These are phyloP conservation scores for Ilex aquifolium DNA, from an alignment of 257 asterid genomes.

Conservation along the genomic window DNA sequence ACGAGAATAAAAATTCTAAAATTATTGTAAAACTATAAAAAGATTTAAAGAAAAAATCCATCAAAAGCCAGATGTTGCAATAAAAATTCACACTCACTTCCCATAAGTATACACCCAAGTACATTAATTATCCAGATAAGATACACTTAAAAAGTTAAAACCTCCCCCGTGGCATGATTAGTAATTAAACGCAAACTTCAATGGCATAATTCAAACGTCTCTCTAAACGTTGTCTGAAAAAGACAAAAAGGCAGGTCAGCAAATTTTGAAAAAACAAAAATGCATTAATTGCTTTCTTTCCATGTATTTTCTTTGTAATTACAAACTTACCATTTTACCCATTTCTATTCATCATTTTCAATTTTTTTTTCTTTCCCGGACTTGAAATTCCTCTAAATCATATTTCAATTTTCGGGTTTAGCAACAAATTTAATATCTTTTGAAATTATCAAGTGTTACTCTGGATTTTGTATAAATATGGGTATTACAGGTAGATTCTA, in stretches of 20 bases:
- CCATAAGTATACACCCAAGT: no score
- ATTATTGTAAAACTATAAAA: no score
- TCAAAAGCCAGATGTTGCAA: no score
- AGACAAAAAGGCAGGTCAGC: conserved; percentile 57
- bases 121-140: no score
- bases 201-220: conserved; percentile 14
- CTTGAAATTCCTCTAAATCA: conserved; percentile 36
- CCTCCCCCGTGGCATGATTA: conserved; percentile 20
- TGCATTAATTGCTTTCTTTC: conserved; percentile 23
- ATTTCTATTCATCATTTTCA: conserved; percentile 12
- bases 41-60: no score
- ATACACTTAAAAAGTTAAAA: no score
- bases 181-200: conserved; percentile 13
- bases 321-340: conserved; percentile 14
- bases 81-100: no score
- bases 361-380: conserved; percentile 36
- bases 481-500: conserved; percentile 8
- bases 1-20: no score
- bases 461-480: background rate
- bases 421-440: conserved; percentile 16
- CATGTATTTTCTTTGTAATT: conserved; percentile 14
- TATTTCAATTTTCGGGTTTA: conserved; percentile 44
- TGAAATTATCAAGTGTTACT: background rate
- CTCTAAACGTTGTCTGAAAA: conserved; percentile 9
- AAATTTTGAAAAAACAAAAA: background rate